Evolutionary conservation across 2,329 filamentous ascomycete genomes (phyloP), one percentile per base, ranked within the genome.

Genomic region (Cordyceps pruinosa): DNA sequence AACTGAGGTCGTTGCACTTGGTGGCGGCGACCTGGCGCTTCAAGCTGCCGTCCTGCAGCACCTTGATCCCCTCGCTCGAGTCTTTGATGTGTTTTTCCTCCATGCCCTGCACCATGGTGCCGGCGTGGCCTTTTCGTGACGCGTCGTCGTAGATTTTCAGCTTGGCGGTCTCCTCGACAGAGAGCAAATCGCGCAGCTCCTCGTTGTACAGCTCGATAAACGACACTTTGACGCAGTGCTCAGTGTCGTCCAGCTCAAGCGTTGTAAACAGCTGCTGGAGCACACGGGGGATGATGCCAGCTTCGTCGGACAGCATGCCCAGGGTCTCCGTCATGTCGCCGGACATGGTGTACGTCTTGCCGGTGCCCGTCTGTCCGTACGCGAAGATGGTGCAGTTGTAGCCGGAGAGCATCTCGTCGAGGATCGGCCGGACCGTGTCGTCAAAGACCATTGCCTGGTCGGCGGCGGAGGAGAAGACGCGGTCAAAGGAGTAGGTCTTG

Each of bases 131-230:
- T 68, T 90, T 92, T 66, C 89, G 90, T 58, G 85, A 89, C 44
- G 86, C 86, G 68, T 97, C 94, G 62, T 99, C 94, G 69, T 86
- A 99, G 57, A 99, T 97, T 69, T 97, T 99, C 52, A 99, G 77
- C 71, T 97, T 97, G 13, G 83, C 78, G 60, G 77, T 83, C 54
- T 97, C 92, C 53, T 99, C 94, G 0, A 79, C 72, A 0, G 93
- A 86, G 4, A 97, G 84, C 34, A 99, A 73, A 69, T 99, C 94
- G 42, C 93, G 88, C 26, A 99, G 79, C 66, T 99, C 94, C 72
- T 99, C 94, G 69, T 99, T 99, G 76, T 99, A 99, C 1, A 99
- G 78, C 70, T 99, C 94, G 66, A 99, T 97, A 68, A 97, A 99
- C 0, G 95, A 99, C 74, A 92, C 97, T 69, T 97, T 97, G 65